Evolutionary conservation across 2,329 filamentous ascomycete species (phyloP), one percentile per base, ranked within the genome.

Genomic region (Albophoma yamanashiensis): DNA sequence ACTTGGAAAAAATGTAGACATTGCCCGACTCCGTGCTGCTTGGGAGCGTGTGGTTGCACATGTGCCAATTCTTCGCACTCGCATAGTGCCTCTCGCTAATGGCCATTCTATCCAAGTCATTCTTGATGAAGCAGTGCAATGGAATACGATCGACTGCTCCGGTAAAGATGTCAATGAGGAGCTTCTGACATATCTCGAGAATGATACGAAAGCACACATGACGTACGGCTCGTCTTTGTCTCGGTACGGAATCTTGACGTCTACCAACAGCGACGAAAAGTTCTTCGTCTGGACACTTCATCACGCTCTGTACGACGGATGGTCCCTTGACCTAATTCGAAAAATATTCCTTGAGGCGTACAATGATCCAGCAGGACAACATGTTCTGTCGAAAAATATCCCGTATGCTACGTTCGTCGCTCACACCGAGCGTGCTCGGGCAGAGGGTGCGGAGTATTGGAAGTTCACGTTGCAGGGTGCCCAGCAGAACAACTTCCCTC

Each of bases 1-100:
- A 20, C 53, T 61, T 27, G 43, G 47, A 34, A 42, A 27, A 8
- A 20, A 61, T 42, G 36, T 43, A 3, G 52, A 56, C 27, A 11
- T 58, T 8, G 45, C 6, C 5, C 43, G 27, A 12, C 52, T 61
- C 20, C 36, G 55, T 12, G 39, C 53, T 15, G 39, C 57, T 31
- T 61, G 57, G 57, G 53, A 57, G 55, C 43, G 15, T 6, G 40
- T 61, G 14, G 27, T 53, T 34, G 53, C 56, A 2, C n/a, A 38
- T 20, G 25, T 55, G 1, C n/a, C 60, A 27, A 57, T 61, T n/a
- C 50, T 61, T 22, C 60, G 60, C 2, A 61, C 60, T 12, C 60
- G 60, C 20, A 61, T 61, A 34, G 53, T 61, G 7, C 40, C 55
- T 25, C 39, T 43, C 20, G 22, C 27, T 20, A 39, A 56, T 42